Percentiles rank a stretch among this genome's conserved stretches.
Conservation (phyloP, 108 stramenopile species). For the Pseudonitzschia pungens region DNA sequence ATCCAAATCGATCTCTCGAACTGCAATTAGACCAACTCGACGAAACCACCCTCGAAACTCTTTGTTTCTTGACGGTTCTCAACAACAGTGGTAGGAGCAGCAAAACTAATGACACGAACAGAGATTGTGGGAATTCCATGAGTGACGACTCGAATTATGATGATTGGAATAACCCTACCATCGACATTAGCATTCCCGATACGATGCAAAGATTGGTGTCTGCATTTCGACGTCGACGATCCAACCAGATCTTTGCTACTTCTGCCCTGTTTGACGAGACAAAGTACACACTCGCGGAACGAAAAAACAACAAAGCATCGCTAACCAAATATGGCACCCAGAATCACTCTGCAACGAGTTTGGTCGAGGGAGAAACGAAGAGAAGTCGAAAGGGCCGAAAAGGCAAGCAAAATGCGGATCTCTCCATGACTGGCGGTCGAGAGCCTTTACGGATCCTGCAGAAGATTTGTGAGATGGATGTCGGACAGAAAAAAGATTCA, state of each 20-base stretch:
- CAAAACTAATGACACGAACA: neutral
- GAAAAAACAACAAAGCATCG: neutral
- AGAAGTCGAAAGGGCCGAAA: neutral
- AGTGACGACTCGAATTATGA: neutral
- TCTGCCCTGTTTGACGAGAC: slow-evolving; percentile 7
- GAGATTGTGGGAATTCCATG: neutral
- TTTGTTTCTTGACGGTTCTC: neutral
- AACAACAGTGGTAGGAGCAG: neutral
- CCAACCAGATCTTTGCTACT: slow-evolving; percentile 6
- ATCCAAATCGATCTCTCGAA: slow-evolving; percentile 53
- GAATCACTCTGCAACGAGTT: neutral
- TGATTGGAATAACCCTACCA: neutral
- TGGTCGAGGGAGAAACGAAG: neutral
- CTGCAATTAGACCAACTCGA: slow-evolving; percentile 32
- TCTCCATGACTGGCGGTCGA: too few species aligned
- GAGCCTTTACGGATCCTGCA: neutral
- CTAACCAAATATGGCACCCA: neutral
- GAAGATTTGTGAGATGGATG: too few species aligned
- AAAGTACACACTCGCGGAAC: neutral
- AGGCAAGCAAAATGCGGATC: neutral
- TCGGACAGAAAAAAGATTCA: neutral
- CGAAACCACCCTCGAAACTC: slow-evolving; percentile 7
- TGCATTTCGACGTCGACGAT: slow-evolving; percentile 2
- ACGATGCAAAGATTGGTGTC: neutral
- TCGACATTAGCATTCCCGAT: neutral